Evolutionary conservation across 2,329 filamentous ascomycete species (phyloP), one percentile per base, ranked within the genome.

Genomic region (Colletotrichum sublineola): DNA sequence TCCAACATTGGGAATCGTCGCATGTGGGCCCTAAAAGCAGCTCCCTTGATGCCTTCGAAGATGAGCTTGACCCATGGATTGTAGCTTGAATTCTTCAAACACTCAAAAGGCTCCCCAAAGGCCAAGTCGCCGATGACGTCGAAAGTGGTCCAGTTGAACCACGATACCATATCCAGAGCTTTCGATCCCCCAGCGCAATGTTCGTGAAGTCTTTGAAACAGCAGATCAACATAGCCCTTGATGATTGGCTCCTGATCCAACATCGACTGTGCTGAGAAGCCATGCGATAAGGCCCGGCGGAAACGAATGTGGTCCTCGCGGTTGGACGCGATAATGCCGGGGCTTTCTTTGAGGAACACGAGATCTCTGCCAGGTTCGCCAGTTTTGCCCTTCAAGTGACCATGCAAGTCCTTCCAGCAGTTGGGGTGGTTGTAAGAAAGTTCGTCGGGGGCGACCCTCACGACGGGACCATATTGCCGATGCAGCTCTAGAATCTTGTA

Each of bases 361-460:
- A 42, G n/a, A 31, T 72, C 69, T 36, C 52, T 60, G 29, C 58
- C 58, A 12, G 61, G 61, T 2, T 62, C 61, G 44, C 53, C 71
- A 3, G 57, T 64, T 3, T 46, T 38, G 5, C 52, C 58, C 57
- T 74, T 68, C 5, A 71, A 55, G 57, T 79, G 76, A 7, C 80
- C 80, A 66, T 83, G 83, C 44, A 86, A 82, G 42, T 86, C 82
- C 73, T 81, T 80, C 80, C 82, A 84, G 11, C 76, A 75, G 3
- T 79, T 69, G 5, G 78, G 76, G n/a, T 79, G 76, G 52, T 78
- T 81, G 75, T 84, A 87, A 1, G 84, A 82, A 3, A 88, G 80
- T 74, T 87, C 84, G 67, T 85, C 79, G 1, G 86, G 85, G 5
- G 80, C 81, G 40, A 86, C 76, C 7, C 86, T 83, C 5, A 88